Evolutionary conservation across 352 stramenopile species (phyloP).

Genomic region (Globisporangium spinosum): DNA sequence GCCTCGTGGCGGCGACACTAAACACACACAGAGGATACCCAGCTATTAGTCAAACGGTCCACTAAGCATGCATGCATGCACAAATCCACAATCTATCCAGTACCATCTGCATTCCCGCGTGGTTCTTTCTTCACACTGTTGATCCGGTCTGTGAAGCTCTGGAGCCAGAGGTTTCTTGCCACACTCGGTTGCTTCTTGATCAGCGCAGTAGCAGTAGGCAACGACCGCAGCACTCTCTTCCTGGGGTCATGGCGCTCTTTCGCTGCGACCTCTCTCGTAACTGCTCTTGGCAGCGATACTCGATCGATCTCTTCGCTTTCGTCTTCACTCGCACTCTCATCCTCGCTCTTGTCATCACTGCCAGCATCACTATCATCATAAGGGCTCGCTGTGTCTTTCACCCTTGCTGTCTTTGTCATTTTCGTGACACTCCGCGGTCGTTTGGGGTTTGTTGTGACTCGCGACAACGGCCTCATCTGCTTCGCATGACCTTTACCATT

Average conservation of each 20-base stretch:
- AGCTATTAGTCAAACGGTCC: neutral
- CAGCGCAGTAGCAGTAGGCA: neutral
- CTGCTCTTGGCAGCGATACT: neutral
- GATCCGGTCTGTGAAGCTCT: neutral
- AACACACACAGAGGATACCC: neutral
- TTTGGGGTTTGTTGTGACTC: neutral
- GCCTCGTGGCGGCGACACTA: neutral
- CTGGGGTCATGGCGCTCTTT: conserved; percentile 4
- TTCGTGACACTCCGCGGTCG: neutral
- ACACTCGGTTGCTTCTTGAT: neutral
- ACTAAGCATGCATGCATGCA: neutral
- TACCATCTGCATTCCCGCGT: neutral
- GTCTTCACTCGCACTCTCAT: conserved; percentile 3
- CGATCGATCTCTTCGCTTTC: neutral
- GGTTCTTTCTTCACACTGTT: neutral
- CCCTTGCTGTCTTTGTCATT: neutral
- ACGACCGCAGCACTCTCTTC: neutral
- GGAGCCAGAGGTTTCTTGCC: neutral
- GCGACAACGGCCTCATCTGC: neutral
- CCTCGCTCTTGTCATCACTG: conserved; percentile 3
- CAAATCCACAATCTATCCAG: neutral
- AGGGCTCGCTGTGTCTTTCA: neutral
- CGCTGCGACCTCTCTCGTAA: neutral
- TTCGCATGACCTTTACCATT: neutral
- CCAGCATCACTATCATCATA: neutral